Percentiles rank a stretch among this genome's conserved stretches.
These are phyloP conservation scores for Neophaeococcomyces mojaviensis DNA, from an alignment of 2,329 filamentous ascomycete species.

Conservation along the genomic window DNA sequence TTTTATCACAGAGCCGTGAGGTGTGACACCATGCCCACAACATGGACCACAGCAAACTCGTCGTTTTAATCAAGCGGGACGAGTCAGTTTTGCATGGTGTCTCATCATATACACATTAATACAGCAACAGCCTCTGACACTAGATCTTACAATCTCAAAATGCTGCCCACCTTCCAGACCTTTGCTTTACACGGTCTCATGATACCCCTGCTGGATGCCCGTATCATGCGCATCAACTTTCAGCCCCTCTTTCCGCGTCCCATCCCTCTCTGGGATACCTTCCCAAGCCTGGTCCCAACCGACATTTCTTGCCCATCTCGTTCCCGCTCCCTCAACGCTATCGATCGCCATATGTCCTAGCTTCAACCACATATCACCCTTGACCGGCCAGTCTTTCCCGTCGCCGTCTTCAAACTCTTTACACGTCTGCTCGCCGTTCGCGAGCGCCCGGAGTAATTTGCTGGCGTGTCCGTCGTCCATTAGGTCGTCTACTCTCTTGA, in stretches of 20 bases:
- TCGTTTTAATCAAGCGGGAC: too few relatives aligned
- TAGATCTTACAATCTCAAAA: too few relatives aligned
- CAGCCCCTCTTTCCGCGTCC: neutral
- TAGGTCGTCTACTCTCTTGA: constrained; percentile 38
- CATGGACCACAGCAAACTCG: too few relatives aligned
- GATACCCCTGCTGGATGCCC: too few relatives aligned
- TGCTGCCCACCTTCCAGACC: too few relatives aligned
- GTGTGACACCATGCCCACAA: too few relatives aligned
- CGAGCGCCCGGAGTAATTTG: constrained; percentile 66
- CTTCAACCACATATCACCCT: constrained; percentile 38
- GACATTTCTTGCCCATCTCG: constrained; percentile 32
- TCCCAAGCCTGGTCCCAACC: constrained; percentile 39
- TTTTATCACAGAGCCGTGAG: too few relatives aligned
- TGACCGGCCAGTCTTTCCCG: constrained; percentile 29
- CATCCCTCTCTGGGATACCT: constrained; percentile 20
- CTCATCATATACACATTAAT: too few relatives aligned
- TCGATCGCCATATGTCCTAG: constrained; percentile 37
- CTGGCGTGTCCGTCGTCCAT: constrained; percentile 72
- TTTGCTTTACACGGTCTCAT: too few relatives aligned
- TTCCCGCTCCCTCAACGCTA: constrained; percentile 24
- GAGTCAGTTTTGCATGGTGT: too few relatives aligned
- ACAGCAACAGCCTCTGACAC: too few relatives aligned
- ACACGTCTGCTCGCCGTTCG: constrained; percentile 52
- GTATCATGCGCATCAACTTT: neutral
- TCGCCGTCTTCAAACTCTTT: constrained; percentile 30